Evolutionary conservation across 257 asterid species (phyloP).

Genomic region (Voacanga thouarsii): DNA sequence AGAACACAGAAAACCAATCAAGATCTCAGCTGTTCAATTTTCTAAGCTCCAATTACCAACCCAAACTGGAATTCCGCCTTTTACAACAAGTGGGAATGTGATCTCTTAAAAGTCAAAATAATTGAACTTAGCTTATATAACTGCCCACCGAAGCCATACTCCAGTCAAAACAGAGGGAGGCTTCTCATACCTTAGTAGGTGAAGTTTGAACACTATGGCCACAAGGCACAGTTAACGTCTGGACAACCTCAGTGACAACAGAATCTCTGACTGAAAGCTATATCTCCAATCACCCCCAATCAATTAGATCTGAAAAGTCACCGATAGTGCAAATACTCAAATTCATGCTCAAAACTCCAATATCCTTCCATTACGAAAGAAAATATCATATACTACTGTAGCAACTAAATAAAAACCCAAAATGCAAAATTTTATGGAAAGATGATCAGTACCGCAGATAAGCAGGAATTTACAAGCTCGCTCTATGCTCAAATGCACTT

Average conservation of each 20-base stretch:
- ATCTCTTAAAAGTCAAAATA: slow-evolving; percentile 32
- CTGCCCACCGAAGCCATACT: slow-evolving; percentile 10
- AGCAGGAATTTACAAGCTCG: background rate
- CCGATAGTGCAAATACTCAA: slow-evolving; percentile 13
- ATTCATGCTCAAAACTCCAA: slow-evolving; percentile 6
- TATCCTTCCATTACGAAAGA: background rate
- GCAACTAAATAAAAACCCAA: background rate
- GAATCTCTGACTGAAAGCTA: slow-evolving; percentile 21
- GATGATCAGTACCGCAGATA: background rate
- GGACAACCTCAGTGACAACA: slow-evolving; percentile 6
- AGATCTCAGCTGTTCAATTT: slow-evolving; percentile 22
- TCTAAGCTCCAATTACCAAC: slow-evolving; percentile 8
- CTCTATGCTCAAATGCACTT: background rate
- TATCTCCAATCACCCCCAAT: slow-evolving; percentile 28
- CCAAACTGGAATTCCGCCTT: background rate
- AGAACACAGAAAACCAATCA: slow-evolving; percentile 21
- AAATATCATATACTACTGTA: background rate
- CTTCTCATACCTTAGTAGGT: slow-evolving; percentile 19
- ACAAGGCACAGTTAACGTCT: slow-evolving; percentile 16
- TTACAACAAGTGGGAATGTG: slow-evolving; percentile 10
- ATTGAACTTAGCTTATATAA: slow-evolving; percentile 18
- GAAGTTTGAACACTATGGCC: slow-evolving; percentile 33
- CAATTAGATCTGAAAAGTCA: slow-evolving; percentile 45
- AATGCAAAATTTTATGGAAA: background rate
- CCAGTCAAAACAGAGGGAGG: slow-evolving; percentile 33